Base-by-base conservation (phyloP, 306 rosid species). In the Prunus fruticosa region DNA sequence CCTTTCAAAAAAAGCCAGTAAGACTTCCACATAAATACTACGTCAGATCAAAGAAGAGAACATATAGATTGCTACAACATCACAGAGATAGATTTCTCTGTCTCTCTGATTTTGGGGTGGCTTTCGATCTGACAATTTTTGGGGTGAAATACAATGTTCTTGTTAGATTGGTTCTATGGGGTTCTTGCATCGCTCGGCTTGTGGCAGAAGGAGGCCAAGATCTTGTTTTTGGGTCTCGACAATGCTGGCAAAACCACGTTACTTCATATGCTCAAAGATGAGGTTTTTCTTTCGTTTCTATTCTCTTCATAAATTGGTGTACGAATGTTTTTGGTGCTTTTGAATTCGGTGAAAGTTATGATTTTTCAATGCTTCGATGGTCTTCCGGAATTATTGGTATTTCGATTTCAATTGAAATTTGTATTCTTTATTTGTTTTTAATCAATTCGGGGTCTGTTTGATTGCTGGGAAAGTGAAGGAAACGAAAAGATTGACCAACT, bases 161-260 rank as follows among this genome's bases (percentile, higher is more conserved):
- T 93, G 82, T 22, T 86, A 0, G 96, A 93, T 87, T 93, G 97
- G 97, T 88, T 93, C 73, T 90, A 93, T 69, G 97, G 96, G 30
- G 76, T 93, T 86, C 87, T 93, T 65, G 92, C 97, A 3, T 93
- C 97, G 28, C 92, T 90, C n/a, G 97, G 97, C 1, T 69, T 93
- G 43, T 93, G 97, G 96, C 96, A 93, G 78, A 93, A 93, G 78
- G 97, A 93, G 85, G 97, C 97, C 43, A 93, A 93, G 91, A 93
- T 93, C 92, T 85, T 93, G 67, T 93, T 93, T 84, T 76, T 90
- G 75, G 97, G 97, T 15, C 97, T 93, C 32, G 96, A 93, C 70
- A 93, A 93, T 80, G 96, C 97, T 2, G 96, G 97, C 11, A 92
- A 92, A 81, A 92, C 97, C 58, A 92, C 97, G 72, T 78, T 92